Base-by-base conservation (phyloP, 176 grass and related monocot genomes). In the Poa annua region DNA sequence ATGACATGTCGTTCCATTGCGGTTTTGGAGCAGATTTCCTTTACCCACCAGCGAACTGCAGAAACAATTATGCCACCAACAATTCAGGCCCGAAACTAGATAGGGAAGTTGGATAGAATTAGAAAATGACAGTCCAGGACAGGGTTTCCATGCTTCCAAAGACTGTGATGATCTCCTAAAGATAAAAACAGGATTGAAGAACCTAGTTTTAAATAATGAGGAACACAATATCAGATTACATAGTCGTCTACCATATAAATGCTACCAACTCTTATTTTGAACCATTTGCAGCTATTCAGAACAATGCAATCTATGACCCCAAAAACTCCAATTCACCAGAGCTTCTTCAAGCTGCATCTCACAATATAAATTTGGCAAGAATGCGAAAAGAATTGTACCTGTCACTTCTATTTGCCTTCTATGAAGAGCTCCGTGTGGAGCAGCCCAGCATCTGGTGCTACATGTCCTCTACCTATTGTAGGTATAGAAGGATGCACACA, bases 341-440 rank as follows among this genome's bases (percentile, higher is more conserved):
- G 33, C 53, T 4, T 57, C 13, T 32, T 12, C 4, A 4, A 51
- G 24, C 71, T 51, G 6, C 71, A 33, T 33, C 7, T 51, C 8
- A 60, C 36, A 22, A 60, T 42, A 5, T 6, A 60, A 77, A 77
- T 42, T 38, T 41, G 54, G 39, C 59, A 25, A 3, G 13, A 61
- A 42, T 26, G 19, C 26, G 52, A 10, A 59, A 77, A 77, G 7
- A 8, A 44, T 1, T 60, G 4, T 61, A 77, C 54, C 54, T 77
- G n/a, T 41, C n/a, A 44, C 8, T 44, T 61, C 4, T 44, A 7
- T 42, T 41, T 39, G 54, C 21, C 75, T 77, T 77, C 54, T 60
- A 26, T 44, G 10, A 77, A 41, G 54, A 77, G 54, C 35, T 77
- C 75, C n/a, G 60, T 77, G 75, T 25, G 60, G 54, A 77, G 35